A percentile compares a stretch with the other conserved stretches of the same genome.
Conservation (phyloP, 352 stramenopile species). For the Globisporangium middletonii region DNA sequence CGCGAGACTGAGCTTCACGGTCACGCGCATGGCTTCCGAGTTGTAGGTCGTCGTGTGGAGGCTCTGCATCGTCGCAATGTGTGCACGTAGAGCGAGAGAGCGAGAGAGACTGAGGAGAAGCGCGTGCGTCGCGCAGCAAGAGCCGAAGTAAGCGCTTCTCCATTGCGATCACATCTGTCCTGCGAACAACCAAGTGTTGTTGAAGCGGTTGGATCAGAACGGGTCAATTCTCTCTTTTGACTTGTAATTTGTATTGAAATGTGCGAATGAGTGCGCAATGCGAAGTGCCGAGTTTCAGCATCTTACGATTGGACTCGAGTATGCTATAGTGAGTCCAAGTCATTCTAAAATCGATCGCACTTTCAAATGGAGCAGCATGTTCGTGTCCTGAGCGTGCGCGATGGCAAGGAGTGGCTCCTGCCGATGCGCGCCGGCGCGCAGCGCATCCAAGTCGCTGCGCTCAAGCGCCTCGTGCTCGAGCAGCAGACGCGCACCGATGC, state of each 20-base stretch:
- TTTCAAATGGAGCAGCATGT: constrained; percentile 16
- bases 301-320: no score
- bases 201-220: no score
- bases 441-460: constrained; percentile 32
- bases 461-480: constrained; percentile 43
- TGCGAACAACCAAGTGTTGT: no score
- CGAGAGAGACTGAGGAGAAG: no score
- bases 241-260: not conserved
- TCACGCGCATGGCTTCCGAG: constrained; percentile 14
- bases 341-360: no score
- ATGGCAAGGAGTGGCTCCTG: constrained; percentile 48
- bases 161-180: no score
- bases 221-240: not conserved
- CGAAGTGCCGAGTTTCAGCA: not conserved
- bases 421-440: constrained; percentile 32
- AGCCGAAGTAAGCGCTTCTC: no score
- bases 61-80: not conserved
- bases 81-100: not conserved
- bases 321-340: no score
- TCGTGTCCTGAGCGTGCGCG: constrained; percentile 47
- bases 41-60: not conserved
- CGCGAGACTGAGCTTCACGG: constrained; percentile 51
- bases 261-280: not conserved
- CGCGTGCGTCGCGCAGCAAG: no score
- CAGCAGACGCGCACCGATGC: constrained; percentile 15